Percentiles rank a stretch among this genome's conserved stretches.
Evolutionary conservation across 2,329 filamentous ascomycete species (phyloP).

Genomic region (Colletotrichum sp.): DNA sequence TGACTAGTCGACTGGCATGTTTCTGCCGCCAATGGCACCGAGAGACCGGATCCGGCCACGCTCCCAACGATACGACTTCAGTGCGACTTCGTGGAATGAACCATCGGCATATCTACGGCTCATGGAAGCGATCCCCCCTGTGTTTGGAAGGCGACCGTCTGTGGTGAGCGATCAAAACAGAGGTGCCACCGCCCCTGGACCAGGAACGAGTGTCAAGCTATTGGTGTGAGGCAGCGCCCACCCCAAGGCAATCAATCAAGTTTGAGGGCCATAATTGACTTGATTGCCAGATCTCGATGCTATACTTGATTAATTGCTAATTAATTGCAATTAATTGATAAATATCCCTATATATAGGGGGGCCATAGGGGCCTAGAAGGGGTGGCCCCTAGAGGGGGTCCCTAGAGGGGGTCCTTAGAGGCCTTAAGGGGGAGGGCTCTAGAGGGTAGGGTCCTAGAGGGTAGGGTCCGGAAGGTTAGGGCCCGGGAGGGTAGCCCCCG

Average conservation of each 20-base stretch:
- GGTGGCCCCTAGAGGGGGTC: too few relatives aligned
- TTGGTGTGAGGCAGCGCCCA: neutral
- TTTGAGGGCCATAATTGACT: too few relatives aligned
- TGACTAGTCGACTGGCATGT: neutral
- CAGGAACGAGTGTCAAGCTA: neutral
- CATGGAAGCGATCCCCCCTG: neutral
- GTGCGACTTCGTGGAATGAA: neutral
- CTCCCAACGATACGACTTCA: neutral
- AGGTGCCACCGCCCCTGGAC: neutral
- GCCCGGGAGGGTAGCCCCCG: too few relatives aligned
- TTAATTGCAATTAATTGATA: neutral
- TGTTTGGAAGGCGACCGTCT: neutral
- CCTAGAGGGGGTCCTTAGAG: too few relatives aligned
- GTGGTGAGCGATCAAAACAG: neutral
- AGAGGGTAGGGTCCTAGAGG: too few relatives aligned
- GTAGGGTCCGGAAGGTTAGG: too few relatives aligned
- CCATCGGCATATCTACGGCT: neutral
- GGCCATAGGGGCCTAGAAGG: too few relatives aligned
- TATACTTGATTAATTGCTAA: too few relatives aligned
- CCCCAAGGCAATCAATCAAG: too few relatives aligned
- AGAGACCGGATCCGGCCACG: neutral
- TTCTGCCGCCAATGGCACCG: neutral
- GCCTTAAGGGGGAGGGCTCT: too few relatives aligned
- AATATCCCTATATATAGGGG: too few relatives aligned
- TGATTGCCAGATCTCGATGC: too few relatives aligned